Evolutionary conservation across 441 rosid genomes (phyloP).

Genomic region (Euphorbia corollata): DNA sequence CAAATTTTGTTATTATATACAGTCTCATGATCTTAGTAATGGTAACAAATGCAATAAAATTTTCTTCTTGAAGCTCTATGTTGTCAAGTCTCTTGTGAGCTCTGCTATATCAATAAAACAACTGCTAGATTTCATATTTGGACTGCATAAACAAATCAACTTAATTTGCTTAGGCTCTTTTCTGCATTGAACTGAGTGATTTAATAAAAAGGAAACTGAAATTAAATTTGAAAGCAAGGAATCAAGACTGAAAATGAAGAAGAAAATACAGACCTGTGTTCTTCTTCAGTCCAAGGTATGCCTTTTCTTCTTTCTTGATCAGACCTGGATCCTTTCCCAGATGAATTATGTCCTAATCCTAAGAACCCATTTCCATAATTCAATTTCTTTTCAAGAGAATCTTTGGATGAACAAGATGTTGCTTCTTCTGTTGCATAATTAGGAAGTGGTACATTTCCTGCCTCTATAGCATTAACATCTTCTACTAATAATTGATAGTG

Average conservation of each 20-base stretch:
- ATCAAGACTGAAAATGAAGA: conserved; percentile 4
- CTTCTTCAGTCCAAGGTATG: conserved; percentile 95
- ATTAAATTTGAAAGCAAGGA: neutral
- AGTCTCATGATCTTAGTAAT: too few relatives aligned
- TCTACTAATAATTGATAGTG: conserved; percentile 54
- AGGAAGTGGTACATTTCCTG: conserved; percentile 59
- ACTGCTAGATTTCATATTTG: neutral
- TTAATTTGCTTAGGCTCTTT: too few relatives aligned
- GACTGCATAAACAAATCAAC: neutral
- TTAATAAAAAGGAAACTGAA: too few relatives aligned
- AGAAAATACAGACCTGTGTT: conserved; percentile 56
- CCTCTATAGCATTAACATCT: conserved; percentile 64
- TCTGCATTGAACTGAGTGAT: too few relatives aligned
- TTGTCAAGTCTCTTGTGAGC: too few relatives aligned
- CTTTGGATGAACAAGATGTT: conserved; percentile 29
- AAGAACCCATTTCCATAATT: conserved; percentile 40
- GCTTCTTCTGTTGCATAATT: conserved; percentile 47
- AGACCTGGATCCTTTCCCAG: conserved; percentile 54
- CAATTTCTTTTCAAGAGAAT: conserved; percentile 47
- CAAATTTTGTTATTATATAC: too few relatives aligned
- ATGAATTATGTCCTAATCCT: conserved; percentile 38
- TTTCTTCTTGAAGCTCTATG: too few relatives aligned
- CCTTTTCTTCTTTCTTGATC: conserved; percentile 94
- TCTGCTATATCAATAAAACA: neutral
- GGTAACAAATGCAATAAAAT: too few relatives aligned